Conservation (phyloP, 192 early-diverging fungal genomes). For the Backusella liffmaniae region DNA sequence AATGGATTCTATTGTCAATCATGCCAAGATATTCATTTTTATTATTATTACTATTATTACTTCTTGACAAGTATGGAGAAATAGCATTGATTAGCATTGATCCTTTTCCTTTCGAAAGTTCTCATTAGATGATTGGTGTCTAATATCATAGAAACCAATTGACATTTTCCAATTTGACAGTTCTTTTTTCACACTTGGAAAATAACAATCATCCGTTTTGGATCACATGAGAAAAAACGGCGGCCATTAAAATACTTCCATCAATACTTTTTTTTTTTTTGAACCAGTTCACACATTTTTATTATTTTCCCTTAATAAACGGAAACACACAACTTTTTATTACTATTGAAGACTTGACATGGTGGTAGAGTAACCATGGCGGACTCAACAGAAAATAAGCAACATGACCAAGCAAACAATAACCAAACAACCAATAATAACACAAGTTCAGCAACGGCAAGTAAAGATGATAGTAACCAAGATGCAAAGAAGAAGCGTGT, state of each 20-base stretch:
- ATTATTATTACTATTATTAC: too few species aligned
- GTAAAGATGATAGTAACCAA: neutral
- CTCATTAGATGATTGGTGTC: too few species aligned
- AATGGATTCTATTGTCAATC: too few species aligned
- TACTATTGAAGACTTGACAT: neutral
- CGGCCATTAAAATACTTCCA: neutral
- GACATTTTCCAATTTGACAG: too few species aligned
- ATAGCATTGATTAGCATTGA: too few species aligned
- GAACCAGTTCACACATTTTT: neutral
- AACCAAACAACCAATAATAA: neutral
- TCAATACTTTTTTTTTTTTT: neutral
- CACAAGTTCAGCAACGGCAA: neutral
- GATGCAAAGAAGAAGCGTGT: slow-evolving; percentile 58
- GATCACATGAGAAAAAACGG: neutral
- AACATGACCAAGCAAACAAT: neutral
- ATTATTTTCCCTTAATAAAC: neutral
- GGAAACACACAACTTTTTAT: neutral
- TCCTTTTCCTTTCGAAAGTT: too few species aligned
- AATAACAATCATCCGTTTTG: too few species aligned
- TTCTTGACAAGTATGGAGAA: too few species aligned
- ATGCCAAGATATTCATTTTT: too few species aligned
- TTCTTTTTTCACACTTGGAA: too few species aligned
- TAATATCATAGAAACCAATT: too few species aligned
- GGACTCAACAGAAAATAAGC: neutral
- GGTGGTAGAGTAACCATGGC: neutral